Evolutionary conservation across 129 eudicot species (phyloP).

Genomic region (Arctium lappa): DNA sequence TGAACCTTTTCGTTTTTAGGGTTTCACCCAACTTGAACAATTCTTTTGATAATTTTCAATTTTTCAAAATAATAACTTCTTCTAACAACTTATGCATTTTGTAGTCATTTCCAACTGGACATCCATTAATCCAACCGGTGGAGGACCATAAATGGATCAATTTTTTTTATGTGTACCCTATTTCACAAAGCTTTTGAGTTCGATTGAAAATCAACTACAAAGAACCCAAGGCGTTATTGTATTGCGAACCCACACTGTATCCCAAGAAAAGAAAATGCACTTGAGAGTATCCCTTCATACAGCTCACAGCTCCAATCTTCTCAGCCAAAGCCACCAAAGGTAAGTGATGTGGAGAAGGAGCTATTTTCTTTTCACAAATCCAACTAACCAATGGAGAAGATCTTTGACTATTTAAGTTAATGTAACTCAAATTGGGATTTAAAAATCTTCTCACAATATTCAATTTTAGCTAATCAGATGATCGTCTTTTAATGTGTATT

Average conservation of each 20-base stretch:
- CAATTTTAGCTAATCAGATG: conserved; percentile 6
- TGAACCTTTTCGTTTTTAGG: neutral
- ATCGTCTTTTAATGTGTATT: neutral
- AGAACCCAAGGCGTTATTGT: neutral
- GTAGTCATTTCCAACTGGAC: neutral
- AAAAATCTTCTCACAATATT: neutral
- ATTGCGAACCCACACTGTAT: neutral
- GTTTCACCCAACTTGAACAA: neutral
- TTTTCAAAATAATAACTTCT: neutral
- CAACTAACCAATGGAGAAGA: neutral
- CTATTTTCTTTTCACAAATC: neutral
- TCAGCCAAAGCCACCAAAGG: neutral
- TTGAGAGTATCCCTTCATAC: neutral
- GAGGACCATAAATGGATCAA: neutral
- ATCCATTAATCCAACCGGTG: neutral
- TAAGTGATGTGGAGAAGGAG: neutral
- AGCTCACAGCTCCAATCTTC: neutral
- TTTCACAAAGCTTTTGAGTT: neutral
- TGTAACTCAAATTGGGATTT: neutral
- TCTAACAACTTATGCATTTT: neutral
- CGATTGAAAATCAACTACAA: neutral
- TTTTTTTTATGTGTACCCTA: neutral
- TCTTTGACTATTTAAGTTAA: neutral
- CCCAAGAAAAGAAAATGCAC: neutral
- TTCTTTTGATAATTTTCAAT: neutral